These are phyloP conservation scores for Vitis amurensis DNA, from an alignment of 164 flowering plant species.

Conservation along the genomic window DNA sequence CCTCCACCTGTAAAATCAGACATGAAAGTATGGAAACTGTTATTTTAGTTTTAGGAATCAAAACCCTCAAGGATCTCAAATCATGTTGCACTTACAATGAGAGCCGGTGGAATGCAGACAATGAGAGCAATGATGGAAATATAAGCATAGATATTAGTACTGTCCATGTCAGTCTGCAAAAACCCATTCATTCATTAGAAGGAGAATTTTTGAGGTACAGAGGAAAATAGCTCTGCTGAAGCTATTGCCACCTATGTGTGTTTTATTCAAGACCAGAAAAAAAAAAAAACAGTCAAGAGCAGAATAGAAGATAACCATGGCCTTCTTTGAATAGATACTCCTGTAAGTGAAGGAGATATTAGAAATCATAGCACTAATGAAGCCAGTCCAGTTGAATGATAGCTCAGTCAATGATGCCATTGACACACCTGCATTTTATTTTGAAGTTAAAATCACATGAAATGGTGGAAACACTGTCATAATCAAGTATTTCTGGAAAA, in stretches of 20 bases:
- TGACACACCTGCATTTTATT: slow-evolving; percentile 70
- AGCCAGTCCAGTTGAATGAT: slow-evolving; percentile 97
- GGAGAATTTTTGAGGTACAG: neutral
- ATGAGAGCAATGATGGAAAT: slow-evolving; percentile 89
- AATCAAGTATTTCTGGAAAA: no score
- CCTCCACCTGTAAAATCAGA: slow-evolving; percentile 61
- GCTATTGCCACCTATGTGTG: neutral
- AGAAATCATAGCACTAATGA: slow-evolving; percentile 97
- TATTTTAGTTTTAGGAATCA: neutral
- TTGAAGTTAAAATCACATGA: neutral
- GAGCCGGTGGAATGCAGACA: slow-evolving; percentile 91
- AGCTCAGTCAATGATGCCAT: slow-evolving; percentile 97
- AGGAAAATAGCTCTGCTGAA: neutral
- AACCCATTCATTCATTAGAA: slow-evolving; percentile 4
- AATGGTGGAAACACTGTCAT: neutral
- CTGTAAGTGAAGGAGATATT: slow-evolving; percentile 97
- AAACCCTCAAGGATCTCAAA: neutral
- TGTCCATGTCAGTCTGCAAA: slow-evolving; percentile 91
- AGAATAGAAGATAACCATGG: slow-evolving; percentile 60
- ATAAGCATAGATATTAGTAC: slow-evolving; percentile 91
- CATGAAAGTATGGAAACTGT: neutral
- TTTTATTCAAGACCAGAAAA: neutral
- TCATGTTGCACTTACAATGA: slow-evolving; percentile 56
- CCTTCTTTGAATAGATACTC: slow-evolving; percentile 96
- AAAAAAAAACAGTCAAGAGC: neutral